Conservation (phyloP, 306 rosid genomes). For the Dryas octopetala region DNA sequence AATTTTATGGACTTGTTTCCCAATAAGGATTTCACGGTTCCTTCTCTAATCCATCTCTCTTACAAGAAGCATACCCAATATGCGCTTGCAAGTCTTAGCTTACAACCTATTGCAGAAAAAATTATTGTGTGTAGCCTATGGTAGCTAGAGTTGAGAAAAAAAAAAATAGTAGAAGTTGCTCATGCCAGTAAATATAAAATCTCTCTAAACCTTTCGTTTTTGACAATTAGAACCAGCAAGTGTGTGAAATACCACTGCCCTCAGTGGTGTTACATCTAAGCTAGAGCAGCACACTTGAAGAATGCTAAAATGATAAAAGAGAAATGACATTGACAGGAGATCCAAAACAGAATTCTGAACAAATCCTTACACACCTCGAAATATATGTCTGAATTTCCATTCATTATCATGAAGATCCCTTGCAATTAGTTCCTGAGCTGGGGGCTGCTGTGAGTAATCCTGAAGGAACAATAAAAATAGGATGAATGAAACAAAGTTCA, state of each 20-base stretch:
- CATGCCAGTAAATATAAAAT: background rate
- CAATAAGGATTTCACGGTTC: too few relatives aligned
- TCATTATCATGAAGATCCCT: conserved; percentile 77
- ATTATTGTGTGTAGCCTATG: too few relatives aligned
- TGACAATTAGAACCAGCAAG: background rate
- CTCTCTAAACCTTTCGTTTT: background rate
- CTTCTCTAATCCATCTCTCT: too few relatives aligned
- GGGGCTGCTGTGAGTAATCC: conserved; percentile 78
- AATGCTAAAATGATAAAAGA: background rate
- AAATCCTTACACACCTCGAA: conserved; percentile 46
- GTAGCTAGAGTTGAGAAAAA: background rate
- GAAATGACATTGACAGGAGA: background rate
- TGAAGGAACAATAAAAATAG: conserved; percentile 27
- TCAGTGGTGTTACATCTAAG: conserved; percentile 4
- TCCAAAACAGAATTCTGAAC: background rate
- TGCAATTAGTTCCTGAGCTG: conserved; percentile 68
- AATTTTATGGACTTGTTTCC: too few relatives aligned
- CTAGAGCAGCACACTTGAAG: background rate
- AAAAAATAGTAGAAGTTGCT: background rate
- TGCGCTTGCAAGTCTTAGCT: too few relatives aligned
- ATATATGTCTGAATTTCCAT: conserved; percentile 75
- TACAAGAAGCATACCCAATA: too few relatives aligned
- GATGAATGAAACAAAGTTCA: background rate
- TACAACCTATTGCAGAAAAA: too few relatives aligned
- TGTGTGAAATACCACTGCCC: background rate